These are phyloP conservation scores for Picea glauca DNA, from an alignment of 75 land plant genomes.

Conservation along the genomic window DNA sequence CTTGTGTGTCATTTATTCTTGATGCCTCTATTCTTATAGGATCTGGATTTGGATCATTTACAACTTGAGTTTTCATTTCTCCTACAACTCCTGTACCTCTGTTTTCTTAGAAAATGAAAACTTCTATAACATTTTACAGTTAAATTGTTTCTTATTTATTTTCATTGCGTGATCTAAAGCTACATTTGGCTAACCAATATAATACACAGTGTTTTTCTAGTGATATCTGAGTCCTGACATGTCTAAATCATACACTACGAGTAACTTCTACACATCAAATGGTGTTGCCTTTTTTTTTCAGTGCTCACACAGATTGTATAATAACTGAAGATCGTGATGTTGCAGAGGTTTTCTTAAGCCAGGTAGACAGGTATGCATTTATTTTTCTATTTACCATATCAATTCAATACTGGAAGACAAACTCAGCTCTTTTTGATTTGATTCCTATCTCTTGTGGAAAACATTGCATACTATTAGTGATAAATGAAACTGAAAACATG, in stretches of 20 bases:
- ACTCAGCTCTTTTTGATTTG: not conserved
- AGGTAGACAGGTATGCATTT: slow-evolving; percentile 82
- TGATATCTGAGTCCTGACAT: not conserved
- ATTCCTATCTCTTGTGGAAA: not conserved
- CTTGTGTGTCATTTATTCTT: not conserved
- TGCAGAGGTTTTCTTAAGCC: slow-evolving; percentile 72
- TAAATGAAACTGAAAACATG: not conserved
- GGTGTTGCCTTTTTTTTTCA: slow-evolving; percentile 24
- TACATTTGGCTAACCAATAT: not conserved
- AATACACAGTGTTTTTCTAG: too few species aligned
- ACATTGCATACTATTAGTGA: not conserved
- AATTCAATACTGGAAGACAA: not conserved
- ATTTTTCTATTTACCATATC: not conserved
- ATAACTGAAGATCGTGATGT: slow-evolving; percentile 63
- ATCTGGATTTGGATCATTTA: not conserved
- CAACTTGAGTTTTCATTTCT: not conserved
- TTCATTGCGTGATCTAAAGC: too few species aligned
- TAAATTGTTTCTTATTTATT: not conserved
- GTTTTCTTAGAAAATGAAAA: not conserved
- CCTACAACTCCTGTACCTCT: not conserved
- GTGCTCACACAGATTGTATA: slow-evolving; percentile 96
- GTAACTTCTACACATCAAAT: not conserved
- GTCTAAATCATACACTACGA: not conserved
- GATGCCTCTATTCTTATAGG: not conserved
- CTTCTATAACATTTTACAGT: not conserved